Evolutionary conservation across 495 filamentous ascomycete genomes (phyloP).

Genomic region (Aspergillus asperescens): DNA sequence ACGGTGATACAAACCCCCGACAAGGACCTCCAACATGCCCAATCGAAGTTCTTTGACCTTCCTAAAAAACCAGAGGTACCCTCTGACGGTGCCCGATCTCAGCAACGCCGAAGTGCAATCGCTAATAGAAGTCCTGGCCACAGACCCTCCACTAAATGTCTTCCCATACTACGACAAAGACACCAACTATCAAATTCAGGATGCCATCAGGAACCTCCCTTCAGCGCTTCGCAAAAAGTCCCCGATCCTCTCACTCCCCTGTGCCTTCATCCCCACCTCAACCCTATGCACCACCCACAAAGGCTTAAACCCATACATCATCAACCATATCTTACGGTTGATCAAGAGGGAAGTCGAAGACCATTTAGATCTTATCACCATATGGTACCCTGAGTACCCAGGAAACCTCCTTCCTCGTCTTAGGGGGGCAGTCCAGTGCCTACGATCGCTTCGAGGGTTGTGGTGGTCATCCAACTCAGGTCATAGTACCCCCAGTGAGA

Average conservation of each 20-base stretch:
- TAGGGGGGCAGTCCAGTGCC: conserved; percentile 7
- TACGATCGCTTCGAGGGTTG: conserved; percentile 28
- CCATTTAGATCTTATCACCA: conserved; percentile 23
- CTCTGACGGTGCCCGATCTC: conserved; percentile 19
- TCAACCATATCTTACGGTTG: conserved; percentile 19
- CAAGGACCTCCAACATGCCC: background rate
- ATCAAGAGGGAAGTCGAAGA: conserved; percentile 28
- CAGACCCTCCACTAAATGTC: conserved; percentile 13
- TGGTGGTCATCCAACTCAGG: conserved; percentile 23
- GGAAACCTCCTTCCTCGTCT: conserved; percentile 11
- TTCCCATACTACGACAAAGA: background rate
- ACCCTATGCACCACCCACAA: conserved; percentile 22
- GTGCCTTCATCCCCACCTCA: conserved; percentile 9
- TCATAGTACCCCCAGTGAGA: background rate
- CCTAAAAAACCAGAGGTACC: conserved; percentile 10
- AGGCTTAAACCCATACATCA: conserved; percentile 22
- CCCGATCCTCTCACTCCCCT: conserved; percentile 17
- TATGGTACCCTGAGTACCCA: conserved; percentile 16
- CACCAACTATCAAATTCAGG: background rate
- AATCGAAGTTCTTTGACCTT: background rate
- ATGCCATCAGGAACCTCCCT: conserved; percentile 17
- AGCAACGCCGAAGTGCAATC: conserved; percentile 17
- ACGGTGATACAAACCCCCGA: background rate
- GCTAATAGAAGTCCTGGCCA: conserved; percentile 24
- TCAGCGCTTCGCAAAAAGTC: conserved; percentile 7